A percentile compares a stretch with the other conserved stretches of the same genome.
Conservation (phyloP, 352 stramenopile genomes). For the Phytophthora idaei region DNA sequence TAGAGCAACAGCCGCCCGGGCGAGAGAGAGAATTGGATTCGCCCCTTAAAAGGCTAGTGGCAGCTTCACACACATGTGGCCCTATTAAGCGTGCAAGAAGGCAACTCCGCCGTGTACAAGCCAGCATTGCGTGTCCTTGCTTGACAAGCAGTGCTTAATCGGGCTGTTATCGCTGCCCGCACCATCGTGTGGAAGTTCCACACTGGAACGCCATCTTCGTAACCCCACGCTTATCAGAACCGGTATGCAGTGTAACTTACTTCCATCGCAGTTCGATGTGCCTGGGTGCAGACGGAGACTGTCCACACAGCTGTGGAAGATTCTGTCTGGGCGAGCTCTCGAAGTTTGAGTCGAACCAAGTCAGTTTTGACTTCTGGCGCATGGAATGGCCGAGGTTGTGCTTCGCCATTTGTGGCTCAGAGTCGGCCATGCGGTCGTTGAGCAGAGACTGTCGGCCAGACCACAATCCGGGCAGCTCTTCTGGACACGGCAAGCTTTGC, state of each 20-base stretch:
- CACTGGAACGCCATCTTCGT: too few relatives aligned
- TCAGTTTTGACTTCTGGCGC: slow-evolving; percentile 4
- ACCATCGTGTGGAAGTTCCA: too few relatives aligned
- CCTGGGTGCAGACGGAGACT: background rate
- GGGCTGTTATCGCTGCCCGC: too few relatives aligned
- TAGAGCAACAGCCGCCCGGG: slow-evolving; percentile 10
- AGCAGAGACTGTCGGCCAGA: slow-evolving; percentile 11
- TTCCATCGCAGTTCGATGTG: too few relatives aligned
- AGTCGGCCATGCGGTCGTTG: slow-evolving; percentile 10
- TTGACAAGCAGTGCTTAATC: too few relatives aligned
- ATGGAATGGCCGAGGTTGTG: slow-evolving; percentile 15
- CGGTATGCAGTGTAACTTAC: too few relatives aligned
- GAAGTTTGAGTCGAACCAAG: background rate
- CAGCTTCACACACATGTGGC: background rate
- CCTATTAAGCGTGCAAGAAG: too few relatives aligned
- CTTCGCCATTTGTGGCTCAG: slow-evolving; percentile 21
- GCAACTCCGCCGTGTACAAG: too few relatives aligned
- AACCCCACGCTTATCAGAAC: too few relatives aligned
- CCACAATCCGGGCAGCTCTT: slow-evolving; percentile 17
- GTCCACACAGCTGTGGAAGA: slow-evolving; percentile 14
- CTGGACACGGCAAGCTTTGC: slow-evolving; percentile 15
- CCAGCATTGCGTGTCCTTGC: too few relatives aligned
- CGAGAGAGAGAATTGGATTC: background rate
- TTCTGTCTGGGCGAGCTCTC: slow-evolving; percentile 1
- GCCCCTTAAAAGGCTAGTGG: background rate